Base-by-base conservation (phyloP, 148 eudicot genomes). In the Heliamphora exappendiculata region DNA sequence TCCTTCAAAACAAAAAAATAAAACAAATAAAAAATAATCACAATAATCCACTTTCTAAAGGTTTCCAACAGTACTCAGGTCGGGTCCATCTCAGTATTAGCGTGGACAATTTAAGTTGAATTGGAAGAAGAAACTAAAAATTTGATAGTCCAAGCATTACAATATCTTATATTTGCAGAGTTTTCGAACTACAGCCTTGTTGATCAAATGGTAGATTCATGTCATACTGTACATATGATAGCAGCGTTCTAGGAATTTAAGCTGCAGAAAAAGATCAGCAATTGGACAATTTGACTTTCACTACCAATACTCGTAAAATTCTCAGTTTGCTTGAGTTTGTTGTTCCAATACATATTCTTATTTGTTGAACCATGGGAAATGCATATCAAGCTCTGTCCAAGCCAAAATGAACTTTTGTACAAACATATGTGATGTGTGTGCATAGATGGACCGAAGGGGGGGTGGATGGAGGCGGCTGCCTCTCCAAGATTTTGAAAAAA, bases 321-420 rank as follows among this genome's bases (percentile, higher is more conserved):
- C 10, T 16, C 22, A 71, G 58, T 73, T 54, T 55, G 37, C 16
- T 73, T 54, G 50, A 73, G 8, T 73, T 39, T 73, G 33, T 55
- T 34, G 33, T 28, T 55, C 50, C 9, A n/a, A n/a, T n/a, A n/a
- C n/a, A n/a, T n/a, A n/a, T n/a, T 17, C 13, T 42, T 5, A 42
- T 42, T 42, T 10, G 9, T 42, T 42, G 45, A 42, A 42, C 1
- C 9, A 42, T 42, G 45, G 45, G 45, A 5, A 5, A 42, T 10
- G 5, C 5, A 42, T 42, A 42, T 42, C 9, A 42, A 5, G 45
- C 45, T 42, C 37, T 19, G 17, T 29, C 20, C 70, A 49, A 57
- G 4, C 64, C 28, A 17, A 1, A 58, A 22, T 14, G 8, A 20
- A 55, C 20, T n/a, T 36, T 28, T 7, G 9, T 16, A 45, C 6